Evolutionary conservation across 257 asterid species (phyloP), one percentile per base, ranked within the genome.

Genomic region (Scutellaria galericulata): DNA sequence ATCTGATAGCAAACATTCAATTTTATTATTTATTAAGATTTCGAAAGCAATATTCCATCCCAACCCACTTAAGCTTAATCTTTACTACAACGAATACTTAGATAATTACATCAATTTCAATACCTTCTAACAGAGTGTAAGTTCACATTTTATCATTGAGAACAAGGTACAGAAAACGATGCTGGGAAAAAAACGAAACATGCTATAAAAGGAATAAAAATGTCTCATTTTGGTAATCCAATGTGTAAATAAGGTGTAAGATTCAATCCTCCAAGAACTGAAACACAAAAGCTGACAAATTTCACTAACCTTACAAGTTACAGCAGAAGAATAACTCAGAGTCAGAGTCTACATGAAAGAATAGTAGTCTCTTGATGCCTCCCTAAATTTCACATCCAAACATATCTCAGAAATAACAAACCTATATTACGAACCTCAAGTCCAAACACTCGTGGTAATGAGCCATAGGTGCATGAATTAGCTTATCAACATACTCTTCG

Each of bases 371-470:
- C 68, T 71, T 56, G 13, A 71, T 57, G 51, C 47, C 56, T 77
- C 60, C 18, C 45, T 18, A 50, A 31, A 70, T 70, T 77, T 77
- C 77, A 70, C 82, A 77, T 77, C 75, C 83, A 68, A 73, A 77
- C 80, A 81, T 85, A 76, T 72, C 63, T 66, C 70, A 77, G n/a
- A 78, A 64, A 78, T 73, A 72, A 63, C 71, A 83, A 81, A 75
- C 75, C 89, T 83, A 84, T 79, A 77, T 61, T 11, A 54, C 39
- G 64, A 77, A 79, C 76, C 58, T 9, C 80, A 70, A 76, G 65
- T 75, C 76, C 81, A 72, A 75, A 83, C 78, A 75, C 81, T 64
- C 82, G 66, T 72, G 71, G 80, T 68, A 73, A 73, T n/a, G 57
- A 74, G 80, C 81, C 79, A 78, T 79, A 64, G 68, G 78, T 72